Evolutionary conservation across 1,284 basidiomycete species (phyloP).

Genomic region (Heterobasidion parviporum): DNA sequence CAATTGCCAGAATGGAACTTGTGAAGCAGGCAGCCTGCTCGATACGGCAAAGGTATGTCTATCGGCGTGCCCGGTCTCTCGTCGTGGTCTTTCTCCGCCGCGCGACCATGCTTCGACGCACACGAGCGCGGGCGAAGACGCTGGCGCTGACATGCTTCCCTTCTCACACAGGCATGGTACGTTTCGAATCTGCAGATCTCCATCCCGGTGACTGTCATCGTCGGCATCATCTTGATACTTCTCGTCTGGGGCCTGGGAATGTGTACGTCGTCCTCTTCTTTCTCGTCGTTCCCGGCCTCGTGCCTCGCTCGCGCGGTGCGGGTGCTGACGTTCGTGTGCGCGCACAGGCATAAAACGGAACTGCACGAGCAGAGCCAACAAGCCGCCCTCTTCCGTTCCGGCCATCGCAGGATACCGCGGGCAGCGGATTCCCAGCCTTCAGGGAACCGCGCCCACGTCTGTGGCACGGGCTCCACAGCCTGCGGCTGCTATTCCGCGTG

Average conservation of each 20-base stretch:
- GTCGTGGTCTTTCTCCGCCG: conserved; percentile 2
- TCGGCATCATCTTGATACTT: conserved; percentile 51
- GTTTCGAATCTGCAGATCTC: conserved; percentile 71
- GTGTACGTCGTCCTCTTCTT: conserved; percentile 10
- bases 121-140: too few species aligned
- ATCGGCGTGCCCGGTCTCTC: not conserved
- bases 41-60: conserved; percentile 52
- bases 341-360: not conserved
- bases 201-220: conserved; percentile 74
- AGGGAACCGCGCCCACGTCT: not conserved
- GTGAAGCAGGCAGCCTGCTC: conserved; percentile 55
- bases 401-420: not conserved
- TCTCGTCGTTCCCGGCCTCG: not conserved
- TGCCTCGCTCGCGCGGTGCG: not conserved
- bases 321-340: not conserved
- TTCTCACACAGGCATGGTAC: conserved; percentile 54
- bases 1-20: conserved; percentile 57
- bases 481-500: too few species aligned
- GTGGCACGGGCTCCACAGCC: not conserved
- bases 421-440: not conserved
- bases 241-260: conserved; percentile 34
- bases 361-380: not conserved
- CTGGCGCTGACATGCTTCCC: not conserved
- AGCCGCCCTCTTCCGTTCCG: not conserved
- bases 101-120: not conserved